These are phyloP conservation scores for Epichloe uncinata DNA, from an alignment of 2,329 filamentous ascomycete species.

Conservation along the genomic window DNA sequence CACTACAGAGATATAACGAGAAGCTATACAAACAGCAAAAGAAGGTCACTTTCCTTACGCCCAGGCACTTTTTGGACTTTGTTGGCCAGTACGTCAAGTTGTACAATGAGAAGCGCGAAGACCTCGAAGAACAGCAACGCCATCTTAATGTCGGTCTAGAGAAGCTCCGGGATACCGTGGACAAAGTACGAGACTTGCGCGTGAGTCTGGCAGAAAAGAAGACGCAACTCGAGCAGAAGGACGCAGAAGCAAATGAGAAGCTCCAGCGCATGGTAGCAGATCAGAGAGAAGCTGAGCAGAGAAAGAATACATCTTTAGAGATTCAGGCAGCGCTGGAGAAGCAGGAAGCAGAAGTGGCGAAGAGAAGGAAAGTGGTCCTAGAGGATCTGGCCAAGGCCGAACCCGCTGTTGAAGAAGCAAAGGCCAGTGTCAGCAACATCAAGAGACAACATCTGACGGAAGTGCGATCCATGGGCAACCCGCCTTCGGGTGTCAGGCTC, in stretches of 20 bases:
- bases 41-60: constrained; percentile 84
- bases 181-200: constrained; percentile 88
- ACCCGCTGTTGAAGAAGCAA: constrained; percentile 82
- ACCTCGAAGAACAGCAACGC: constrained; percentile 94
- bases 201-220: constrained; percentile 91
- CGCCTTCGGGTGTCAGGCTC: constrained; percentile 78
- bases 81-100: constrained; percentile 95
- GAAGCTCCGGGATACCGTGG: constrained; percentile 90
- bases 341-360: constrained; percentile 78
- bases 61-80: constrained; percentile 94
- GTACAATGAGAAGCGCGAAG: constrained; percentile 96
- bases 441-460: constrained; percentile 95
- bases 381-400: constrained; percentile 82
- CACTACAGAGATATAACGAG: constrained; percentile 76
- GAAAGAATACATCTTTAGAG: constrained; percentile 76
- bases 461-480: constrained; percentile 92
- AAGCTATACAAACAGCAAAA: constrained; percentile 86
- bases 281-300: constrained; percentile 85
- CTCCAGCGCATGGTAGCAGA: constrained; percentile 94
- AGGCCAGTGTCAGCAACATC: constrained; percentile 96
- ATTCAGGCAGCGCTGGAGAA: constrained; percentile 78
- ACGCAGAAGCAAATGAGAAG: constrained; percentile 93
- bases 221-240: constrained; percentile 81
- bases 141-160: constrained; percentile 97
- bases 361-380: constrained; percentile 71